Percentiles rank a stretch among this genome's conserved stretches.
phyloP scores from a whole-genome alignment of 1,284 basidiomycete genomes.

The Cryptococcus maquisensis region DNA sequence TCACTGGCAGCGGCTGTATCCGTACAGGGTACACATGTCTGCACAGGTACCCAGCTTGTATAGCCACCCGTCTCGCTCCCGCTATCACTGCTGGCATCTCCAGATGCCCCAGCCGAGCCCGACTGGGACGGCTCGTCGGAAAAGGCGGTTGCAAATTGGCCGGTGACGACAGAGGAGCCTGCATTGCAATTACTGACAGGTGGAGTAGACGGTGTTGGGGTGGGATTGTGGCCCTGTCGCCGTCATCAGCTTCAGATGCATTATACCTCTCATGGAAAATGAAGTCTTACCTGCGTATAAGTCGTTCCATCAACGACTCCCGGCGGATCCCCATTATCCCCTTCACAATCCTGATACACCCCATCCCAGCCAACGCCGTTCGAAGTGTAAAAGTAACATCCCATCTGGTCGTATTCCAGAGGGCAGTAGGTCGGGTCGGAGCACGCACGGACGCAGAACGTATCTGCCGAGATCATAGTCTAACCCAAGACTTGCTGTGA shows the following conservation, averaged over 20 bases:
- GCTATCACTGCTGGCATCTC: neutral
- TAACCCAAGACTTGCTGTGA: too few species aligned
- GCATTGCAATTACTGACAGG: slow-evolving; percentile 14
- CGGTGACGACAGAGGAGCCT: slow-evolving; percentile 15
- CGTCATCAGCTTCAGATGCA: too few species aligned
- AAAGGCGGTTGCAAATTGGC: slow-evolving; percentile 12
- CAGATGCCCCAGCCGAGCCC: neutral
- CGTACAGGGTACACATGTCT: slow-evolving; percentile 31
- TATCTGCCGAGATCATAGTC: slow-evolving; percentile 31
- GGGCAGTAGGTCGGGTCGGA: slow-evolving; percentile 33
- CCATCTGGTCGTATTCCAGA: slow-evolving; percentile 27
- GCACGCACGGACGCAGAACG: slow-evolving; percentile 37
- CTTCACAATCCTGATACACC: slow-evolving; percentile 30
- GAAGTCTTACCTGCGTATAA: slow-evolving; percentile 18
- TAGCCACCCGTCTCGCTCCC: slow-evolving; percentile 9
- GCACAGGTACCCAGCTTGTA: slow-evolving; percentile 27
- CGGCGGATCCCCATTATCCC: slow-evolving; percentile 29
- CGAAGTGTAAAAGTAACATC: slow-evolving; percentile 33
- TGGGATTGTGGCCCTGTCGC: slow-evolving; percentile 4
- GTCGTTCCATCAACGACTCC: slow-evolving; percentile 24
- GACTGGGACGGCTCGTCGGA: neutral
- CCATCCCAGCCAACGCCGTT: slow-evolving; percentile 25
- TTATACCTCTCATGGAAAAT: neutral
- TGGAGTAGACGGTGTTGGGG: slow-evolving; percentile 14
- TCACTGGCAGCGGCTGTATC: slow-evolving; percentile 1